Evolutionary conservation across 257 asterid genomes (phyloP), one percentile per base, ranked within the genome.

Genomic region (Fraxinus anomala): DNA sequence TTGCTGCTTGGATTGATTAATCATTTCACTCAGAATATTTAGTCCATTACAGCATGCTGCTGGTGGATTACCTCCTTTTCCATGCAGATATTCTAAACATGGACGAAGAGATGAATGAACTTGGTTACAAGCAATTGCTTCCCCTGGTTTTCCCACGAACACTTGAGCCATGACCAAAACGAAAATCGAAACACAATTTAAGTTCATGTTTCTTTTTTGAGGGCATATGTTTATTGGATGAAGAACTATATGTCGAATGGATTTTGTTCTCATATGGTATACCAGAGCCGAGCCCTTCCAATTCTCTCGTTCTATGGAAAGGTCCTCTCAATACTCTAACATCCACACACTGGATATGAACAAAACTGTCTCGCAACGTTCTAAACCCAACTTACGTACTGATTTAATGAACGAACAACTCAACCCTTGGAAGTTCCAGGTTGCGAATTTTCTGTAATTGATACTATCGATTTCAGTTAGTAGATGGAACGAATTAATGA

Each of bases 41-140:
- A 92, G 87, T 5, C 91, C 90, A 12, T 34, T 21, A 73, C 95
- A 89, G 68, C 97, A 90, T 31, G 70, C 4, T 0, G 11, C 51
- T 0, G 78, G 5, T 0, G 92, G 94, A 8, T 19, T 76, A 5
- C 89, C 89, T 5, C 89, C 87, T 14, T 51, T 37, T 0, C 80
- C 71, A 9, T 1, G 66, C 59, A 90, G 87, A 78, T 92, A 92
- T 0, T 67, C 0, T 0, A 87, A 0, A 44, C 96, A 92, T 0
- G 94, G 91, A 8, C 5, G 23, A 14, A 92, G 67, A n/a, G 1
- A 72, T 1, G 83, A 33, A 1, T 34, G 40, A 19, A 90, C 84
- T 75, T 86, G 86, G 1, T 79, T 81, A 66, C 97, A 92, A 1
- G 77, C 73, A 6, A 90, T 8, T 42, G 90, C 91, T 37, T 75